A percentile compares a stretch with the other conserved stretches of the same genome.
These are phyloP conservation scores for Linanthus parryae DNA, from an alignment of 148 eudicot genomes.

Conservation along the genomic window DNA sequence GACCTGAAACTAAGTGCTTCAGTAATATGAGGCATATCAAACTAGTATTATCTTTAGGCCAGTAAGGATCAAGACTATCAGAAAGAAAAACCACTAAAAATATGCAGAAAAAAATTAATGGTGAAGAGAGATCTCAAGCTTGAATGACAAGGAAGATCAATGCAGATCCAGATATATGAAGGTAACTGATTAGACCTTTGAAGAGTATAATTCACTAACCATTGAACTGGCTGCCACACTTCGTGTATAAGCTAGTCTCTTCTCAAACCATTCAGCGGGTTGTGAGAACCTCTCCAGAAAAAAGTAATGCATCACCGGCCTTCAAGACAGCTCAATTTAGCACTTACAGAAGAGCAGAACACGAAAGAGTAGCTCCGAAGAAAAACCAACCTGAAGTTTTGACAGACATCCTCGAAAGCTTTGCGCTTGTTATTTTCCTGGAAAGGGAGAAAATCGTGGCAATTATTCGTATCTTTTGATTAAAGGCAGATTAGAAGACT, in stretches of 20 bases:
- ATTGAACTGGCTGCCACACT: slow-evolving; percentile 97
- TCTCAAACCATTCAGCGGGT: slow-evolving; percentile 98
- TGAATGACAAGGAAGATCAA: no score
- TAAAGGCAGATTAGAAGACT: no score
- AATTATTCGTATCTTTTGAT: not conserved
- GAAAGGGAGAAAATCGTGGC: slow-evolving; percentile 7
- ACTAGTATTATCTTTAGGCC: not conserved
- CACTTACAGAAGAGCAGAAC: not conserved
- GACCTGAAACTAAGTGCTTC: slow-evolving; percentile 40
- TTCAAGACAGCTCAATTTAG: slow-evolving; percentile 24
- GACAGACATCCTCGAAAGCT: slow-evolving; percentile 81
- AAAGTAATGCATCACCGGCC: slow-evolving; percentile 98
- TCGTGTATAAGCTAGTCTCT: slow-evolving; percentile 87
- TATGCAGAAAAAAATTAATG: no score
- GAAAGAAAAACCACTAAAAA: no score
- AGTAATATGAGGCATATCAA: not conserved
- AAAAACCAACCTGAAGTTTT: slow-evolving; percentile 61
- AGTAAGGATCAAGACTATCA: no score
- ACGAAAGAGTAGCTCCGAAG: not conserved
- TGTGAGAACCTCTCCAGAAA: slow-evolving; percentile 89
- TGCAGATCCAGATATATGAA: not conserved
- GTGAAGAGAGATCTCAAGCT: no score
- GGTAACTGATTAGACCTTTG: not conserved
- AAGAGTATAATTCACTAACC: slow-evolving; percentile 38
- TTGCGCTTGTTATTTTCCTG: slow-evolving; percentile 81